Percentiles rank a stretch among this genome's conserved stretches.
Evolutionary conservation across 2,329 filamentous ascomycete species (phyloP).

Genomic region (Uncinocarpus reesii): DNA sequence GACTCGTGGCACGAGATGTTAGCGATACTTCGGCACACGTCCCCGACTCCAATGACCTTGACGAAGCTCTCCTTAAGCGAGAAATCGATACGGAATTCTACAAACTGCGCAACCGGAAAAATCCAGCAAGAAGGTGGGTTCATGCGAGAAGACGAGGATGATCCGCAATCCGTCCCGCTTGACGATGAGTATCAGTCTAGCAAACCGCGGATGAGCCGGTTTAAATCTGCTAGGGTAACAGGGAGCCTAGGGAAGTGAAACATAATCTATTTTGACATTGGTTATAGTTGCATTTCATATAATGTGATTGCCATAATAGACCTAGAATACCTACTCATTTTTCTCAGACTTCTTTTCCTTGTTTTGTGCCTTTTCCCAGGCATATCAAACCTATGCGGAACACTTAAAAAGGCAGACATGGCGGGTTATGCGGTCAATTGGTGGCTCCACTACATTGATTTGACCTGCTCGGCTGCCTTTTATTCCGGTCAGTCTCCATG

Average conservation of each 20-base stretch:
- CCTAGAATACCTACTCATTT: no score
- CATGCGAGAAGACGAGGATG: conserved; percentile 57
- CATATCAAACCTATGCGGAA: background rate
- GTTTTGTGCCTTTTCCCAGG: no score
- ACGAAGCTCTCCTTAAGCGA: conserved; percentile 60
- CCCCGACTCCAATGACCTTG: conserved; percentile 55
- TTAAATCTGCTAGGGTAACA: conserved; percentile 39
- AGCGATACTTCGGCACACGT: conserved; percentile 22
- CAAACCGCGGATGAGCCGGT: conserved; percentile 35
- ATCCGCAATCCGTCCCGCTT: conserved; percentile 51
- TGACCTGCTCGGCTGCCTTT: background rate
- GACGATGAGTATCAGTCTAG: conserved; percentile 43
- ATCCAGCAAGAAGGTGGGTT: conserved; percentile 79
- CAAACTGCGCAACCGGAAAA: conserved; percentile 66
- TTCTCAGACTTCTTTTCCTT: no score
- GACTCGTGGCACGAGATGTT: conserved; percentile 44
- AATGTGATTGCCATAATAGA: no score
- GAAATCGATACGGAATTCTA: conserved; percentile 79
- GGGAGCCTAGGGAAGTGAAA: background rate
- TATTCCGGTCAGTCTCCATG: background rate
- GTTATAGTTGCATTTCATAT: no score
- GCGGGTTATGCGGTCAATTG: background rate
- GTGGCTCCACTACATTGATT: background rate
- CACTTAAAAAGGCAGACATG: background rate
- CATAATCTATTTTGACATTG: background rate